Conservation (phyloP, 352 stramenopile genomes). For the Hyaloperonospora brassicae region DNA sequence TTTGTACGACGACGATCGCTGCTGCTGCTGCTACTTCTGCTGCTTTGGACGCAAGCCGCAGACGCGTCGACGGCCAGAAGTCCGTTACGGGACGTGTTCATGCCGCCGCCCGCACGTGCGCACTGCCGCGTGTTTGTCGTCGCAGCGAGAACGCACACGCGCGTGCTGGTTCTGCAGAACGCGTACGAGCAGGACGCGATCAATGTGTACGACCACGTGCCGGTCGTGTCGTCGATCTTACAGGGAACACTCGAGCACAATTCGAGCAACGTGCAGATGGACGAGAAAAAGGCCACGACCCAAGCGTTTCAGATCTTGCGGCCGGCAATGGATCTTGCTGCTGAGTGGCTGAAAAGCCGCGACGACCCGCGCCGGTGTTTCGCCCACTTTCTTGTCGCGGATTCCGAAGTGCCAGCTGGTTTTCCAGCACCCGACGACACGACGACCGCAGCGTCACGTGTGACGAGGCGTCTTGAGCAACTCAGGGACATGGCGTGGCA, state of each 20-base stretch:
- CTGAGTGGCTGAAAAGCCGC: slow-evolving; percentile 24
- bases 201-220: slow-evolving; percentile 39
- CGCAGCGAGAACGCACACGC: slow-evolving; percentile 25
- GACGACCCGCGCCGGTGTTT: slow-evolving; percentile 50
- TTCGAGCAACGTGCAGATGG: slow-evolving; percentile 4
- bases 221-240: slow-evolving; percentile 21
- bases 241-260: not conserved
- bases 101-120: slow-evolving; percentile 19
- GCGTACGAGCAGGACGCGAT: slow-evolving; percentile 40
- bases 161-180: slow-evolving; percentile 49
- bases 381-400: slow-evolving; percentile 28
- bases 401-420: slow-evolving; percentile 13
- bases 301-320: slow-evolving; percentile 40
- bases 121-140: slow-evolving; percentile 57
- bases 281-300: slow-evolving; percentile 16
- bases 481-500: slow-evolving; percentile 22
- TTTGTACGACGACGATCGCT: too few species aligned
- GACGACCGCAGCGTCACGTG: slow-evolving; percentile 2
- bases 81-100: slow-evolving; percentile 8
- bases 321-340: slow-evolving; percentile 38
- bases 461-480: slow-evolving; percentile 26
- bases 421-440: slow-evolving; percentile 7
- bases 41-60: slow-evolving; percentile 13
- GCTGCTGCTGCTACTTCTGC: slow-evolving; percentile 5
- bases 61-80: slow-evolving; percentile 1